Percentiles rank a stretch among this genome's conserved stretches.
Conservation (phyloP, 23 red algal species). For the Agarophyton chilense region DNA sequence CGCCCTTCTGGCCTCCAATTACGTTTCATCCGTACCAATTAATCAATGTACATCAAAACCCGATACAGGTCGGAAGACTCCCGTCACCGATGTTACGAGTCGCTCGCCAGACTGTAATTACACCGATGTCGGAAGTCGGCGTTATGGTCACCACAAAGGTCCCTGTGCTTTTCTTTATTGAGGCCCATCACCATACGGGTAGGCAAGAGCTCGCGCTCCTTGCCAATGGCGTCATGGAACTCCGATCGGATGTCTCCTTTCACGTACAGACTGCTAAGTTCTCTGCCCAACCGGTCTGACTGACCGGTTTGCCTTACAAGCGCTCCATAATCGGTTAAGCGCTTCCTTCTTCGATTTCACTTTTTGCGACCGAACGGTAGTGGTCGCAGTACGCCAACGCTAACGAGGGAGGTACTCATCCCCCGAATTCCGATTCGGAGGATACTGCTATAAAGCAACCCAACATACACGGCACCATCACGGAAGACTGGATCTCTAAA, state of each 20-base stretch:
- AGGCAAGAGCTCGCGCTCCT: background rate
- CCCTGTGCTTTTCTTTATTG: background rate
- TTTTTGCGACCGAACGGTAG: background rate
- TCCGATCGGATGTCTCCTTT: background rate
- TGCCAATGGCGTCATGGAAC: constrained; percentile 31
- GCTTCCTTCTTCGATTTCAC: background rate
- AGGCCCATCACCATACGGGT: background rate
- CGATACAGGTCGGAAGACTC: background rate
- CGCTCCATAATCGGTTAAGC: constrained; percentile 5
- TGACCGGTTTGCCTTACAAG: background rate
- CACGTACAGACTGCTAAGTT: background rate
- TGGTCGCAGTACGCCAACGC: background rate
- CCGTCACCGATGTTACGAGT: constrained; percentile 19
- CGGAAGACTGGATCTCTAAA: background rate
- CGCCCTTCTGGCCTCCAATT: too few relatives aligned
- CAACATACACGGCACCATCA: too few relatives aligned
- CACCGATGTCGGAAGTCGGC: constrained; percentile 19
- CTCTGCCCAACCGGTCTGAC: background rate
- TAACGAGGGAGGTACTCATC: background rate
- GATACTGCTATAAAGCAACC: background rate
- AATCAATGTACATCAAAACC: background rate
- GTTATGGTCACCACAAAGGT: constrained; percentile 7
- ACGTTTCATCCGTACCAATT: background rate
- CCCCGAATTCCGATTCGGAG: background rate
- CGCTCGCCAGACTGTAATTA: background rate